Conservation (phyloP, 768 basidiomycete species). For the Mycena vulgaris region DNA sequence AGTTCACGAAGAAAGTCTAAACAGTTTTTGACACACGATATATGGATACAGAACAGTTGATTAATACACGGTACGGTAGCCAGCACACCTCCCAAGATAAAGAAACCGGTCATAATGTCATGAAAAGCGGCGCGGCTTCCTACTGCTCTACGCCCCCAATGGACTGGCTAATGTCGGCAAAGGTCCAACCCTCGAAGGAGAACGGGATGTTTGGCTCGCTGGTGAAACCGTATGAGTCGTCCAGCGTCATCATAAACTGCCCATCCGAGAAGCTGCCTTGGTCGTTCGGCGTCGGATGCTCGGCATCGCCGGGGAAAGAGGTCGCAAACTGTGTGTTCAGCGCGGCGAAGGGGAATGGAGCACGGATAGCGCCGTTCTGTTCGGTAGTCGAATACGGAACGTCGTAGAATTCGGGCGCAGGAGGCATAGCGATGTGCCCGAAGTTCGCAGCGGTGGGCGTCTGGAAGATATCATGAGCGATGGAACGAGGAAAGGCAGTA, state of each 20-base stretch:
- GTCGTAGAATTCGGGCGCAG: conserved; percentile 3
- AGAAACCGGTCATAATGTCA: conserved; percentile 23
- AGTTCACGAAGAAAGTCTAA: conserved; percentile 34
- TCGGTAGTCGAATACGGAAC: not conserved
- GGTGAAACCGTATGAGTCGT: conserved; percentile 7
- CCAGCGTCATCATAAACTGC: conserved; percentile 14
- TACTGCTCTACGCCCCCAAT: conserved; percentile 1
- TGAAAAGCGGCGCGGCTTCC: not conserved
- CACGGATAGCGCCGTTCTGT: not conserved
- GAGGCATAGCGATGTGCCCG: conserved; percentile 31
- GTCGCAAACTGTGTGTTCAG: not conserved
- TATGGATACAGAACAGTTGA: conserved; percentile 33
- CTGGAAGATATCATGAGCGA: conserved; percentile 37
- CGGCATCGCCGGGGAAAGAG: conserved; percentile 5
- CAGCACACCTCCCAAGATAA: not conserved
- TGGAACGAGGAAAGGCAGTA: not conserved
- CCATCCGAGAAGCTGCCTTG: conserved; percentile 1
- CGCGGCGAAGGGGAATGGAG: conserved; percentile 19
- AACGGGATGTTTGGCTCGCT: not conserved
- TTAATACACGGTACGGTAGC: conserved; percentile 29
- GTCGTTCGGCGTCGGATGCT: not conserved
- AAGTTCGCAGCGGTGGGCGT: conserved; percentile 45
- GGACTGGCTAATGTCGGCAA: not conserved
- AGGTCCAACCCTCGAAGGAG: conserved; percentile 16
- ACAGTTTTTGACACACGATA: not conserved